A percentile compares a stretch with the other conserved stretches of the same genome.
phyloP scores from a whole-genome alignment of 2,329 filamentous ascomycete genomes.

The Paraconiothyrium sp. region DNA sequence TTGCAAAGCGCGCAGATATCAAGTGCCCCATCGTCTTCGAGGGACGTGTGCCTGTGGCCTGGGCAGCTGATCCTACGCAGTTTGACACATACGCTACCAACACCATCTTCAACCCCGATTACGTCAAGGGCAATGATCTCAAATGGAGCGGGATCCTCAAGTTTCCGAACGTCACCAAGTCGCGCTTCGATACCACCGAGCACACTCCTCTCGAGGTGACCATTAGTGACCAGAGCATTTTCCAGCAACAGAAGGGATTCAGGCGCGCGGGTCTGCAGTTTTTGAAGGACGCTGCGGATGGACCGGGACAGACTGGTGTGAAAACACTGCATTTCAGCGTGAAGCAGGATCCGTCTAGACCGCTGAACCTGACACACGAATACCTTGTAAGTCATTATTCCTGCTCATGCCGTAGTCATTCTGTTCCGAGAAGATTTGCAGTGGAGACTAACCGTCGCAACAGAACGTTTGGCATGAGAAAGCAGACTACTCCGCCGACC shows the following conservation, averaged over 20 bases:
- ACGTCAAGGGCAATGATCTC: constrained; percentile 63
- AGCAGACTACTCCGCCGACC: constrained; percentile 52
- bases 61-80: constrained; percentile 31
- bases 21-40: constrained; percentile 51
- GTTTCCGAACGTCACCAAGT: constrained; percentile 55
- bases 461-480: constrained; percentile 52
- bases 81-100: constrained; percentile 47
- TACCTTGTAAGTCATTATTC: constrained; percentile 60
- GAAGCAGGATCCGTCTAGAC: constrained; percentile 61
- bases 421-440: too few relatives aligned
- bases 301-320: constrained; percentile 62
- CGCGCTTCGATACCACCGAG: constrained; percentile 58
- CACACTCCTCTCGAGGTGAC: constrained; percentile 63
- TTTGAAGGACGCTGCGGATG: constrained; percentile 61
- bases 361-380: constrained; percentile 69
- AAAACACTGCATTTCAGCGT: constrained; percentile 71
- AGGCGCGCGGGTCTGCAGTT: constrained; percentile 67
- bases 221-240: constrained; percentile 68
- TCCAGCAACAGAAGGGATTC: constrained; percentile 68
- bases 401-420: too few relatives aligned
- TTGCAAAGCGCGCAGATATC: constrained; percentile 27
- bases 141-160: constrained; percentile 62
- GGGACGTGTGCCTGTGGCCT: constrained; percentile 43
- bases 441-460: not conserved
- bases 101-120: constrained; percentile 61